A percentile compares a stretch with the other conserved stretches of the same genome.
Evolutionary conservation across 1,139 yeast genomes (phyloP).

Genomic region (Arxiozyma heterogenica): DNA sequence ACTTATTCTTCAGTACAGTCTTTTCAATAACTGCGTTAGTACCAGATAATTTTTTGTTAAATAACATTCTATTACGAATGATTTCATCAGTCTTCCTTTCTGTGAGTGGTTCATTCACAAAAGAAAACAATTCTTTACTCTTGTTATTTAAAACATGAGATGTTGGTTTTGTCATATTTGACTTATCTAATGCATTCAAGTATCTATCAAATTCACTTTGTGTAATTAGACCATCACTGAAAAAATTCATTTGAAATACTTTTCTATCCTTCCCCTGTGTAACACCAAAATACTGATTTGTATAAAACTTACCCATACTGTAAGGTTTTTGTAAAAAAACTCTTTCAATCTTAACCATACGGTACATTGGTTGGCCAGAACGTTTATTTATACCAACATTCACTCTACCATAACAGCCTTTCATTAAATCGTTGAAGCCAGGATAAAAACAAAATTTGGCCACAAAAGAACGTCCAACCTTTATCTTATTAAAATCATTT

Average conservation of each 20-base stretch:
- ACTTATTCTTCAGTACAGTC: slow-evolving; percentile 61
- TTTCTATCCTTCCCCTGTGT: slow-evolving; percentile 51
- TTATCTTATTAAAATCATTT: slow-evolving; percentile 57
- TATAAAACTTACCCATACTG: slow-evolving; percentile 44
- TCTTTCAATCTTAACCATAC: slow-evolving; percentile 74
- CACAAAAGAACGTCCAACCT: slow-evolving; percentile 69
- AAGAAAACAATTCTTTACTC: slow-evolving; percentile 47
- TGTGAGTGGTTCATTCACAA: slow-evolving; percentile 59
- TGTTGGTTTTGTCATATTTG: slow-evolving; percentile 51
- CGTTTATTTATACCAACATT: slow-evolving; percentile 65
- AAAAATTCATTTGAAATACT: slow-evolving; percentile 63
- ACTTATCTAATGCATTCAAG: slow-evolving; percentile 48
- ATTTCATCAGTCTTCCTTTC: slow-evolving; percentile 72
- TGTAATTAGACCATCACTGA: slow-evolving; percentile 68
- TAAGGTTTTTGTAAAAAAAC: slow-evolving; percentile 53
- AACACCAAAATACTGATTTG: slow-evolving; percentile 51
- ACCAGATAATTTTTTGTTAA: slow-evolving; percentile 48
- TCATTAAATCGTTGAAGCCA: slow-evolving; percentile 58
- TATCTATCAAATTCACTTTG: slow-evolving; percentile 67
- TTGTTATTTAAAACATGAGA: slow-evolving; percentile 60
- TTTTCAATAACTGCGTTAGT: slow-evolving; percentile 75
- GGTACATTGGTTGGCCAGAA: slow-evolving; percentile 58
- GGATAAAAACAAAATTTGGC: slow-evolving; percentile 75
- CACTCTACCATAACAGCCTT: slow-evolving; percentile 73
- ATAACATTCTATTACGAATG: slow-evolving; percentile 61